Base-by-base conservation (phyloP, 805 yeast species). In the Sungouiella blattae region DNA sequence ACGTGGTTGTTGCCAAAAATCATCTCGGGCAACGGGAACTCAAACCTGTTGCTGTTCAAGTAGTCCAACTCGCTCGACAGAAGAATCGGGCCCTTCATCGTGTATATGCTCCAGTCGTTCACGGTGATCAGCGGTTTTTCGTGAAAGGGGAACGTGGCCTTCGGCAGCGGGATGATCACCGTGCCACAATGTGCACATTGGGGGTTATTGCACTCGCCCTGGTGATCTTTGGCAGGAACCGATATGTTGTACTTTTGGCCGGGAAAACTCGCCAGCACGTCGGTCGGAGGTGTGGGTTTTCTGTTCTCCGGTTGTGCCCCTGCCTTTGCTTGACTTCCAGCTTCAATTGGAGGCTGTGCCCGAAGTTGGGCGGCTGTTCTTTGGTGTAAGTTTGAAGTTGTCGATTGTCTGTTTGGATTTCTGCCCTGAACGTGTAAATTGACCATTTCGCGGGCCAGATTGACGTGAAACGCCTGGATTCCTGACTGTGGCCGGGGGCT, bases 1-100 rank as follows among this genome's bases (percentile, higher is more conserved):
- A 88, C 78, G 37, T 62, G 60, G 53, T 85, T 89, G 47, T 85
- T 78, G 7, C 98, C 98, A 62, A 93, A 93, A 5, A 93, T 88
- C 98, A 93, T 93, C 57, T 93, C 99, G 0, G 99, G 99, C 28
- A 91, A 62, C 0, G 98, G 95, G 42, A 91, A 77, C 11, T 79
- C 79, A 35, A 83, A 71, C 34, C 79, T 55, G 9, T 53, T 44
- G 4, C 73, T 75, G 57, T 78, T 84, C 51, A 82, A 73, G 2
- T 60, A 60, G 39, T 87, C 96, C 37, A 91, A 73, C 52, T 88
- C 96, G 1, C 58, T 67, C 1, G 88, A 70, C 45, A 75, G 82
- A 41, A 87, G 62, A 30, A 91, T 91, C 1, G 98, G 95, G 33
- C 75, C 75, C 55, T 87, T 78, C 20, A 69, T 63, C 0, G 95